Percentiles rank a stretch among this genome's conserved stretches.
These are phyloP conservation scores for Pichia sp. DNA, from an alignment of 1,139 yeast species.

Conservation along the genomic window DNA sequence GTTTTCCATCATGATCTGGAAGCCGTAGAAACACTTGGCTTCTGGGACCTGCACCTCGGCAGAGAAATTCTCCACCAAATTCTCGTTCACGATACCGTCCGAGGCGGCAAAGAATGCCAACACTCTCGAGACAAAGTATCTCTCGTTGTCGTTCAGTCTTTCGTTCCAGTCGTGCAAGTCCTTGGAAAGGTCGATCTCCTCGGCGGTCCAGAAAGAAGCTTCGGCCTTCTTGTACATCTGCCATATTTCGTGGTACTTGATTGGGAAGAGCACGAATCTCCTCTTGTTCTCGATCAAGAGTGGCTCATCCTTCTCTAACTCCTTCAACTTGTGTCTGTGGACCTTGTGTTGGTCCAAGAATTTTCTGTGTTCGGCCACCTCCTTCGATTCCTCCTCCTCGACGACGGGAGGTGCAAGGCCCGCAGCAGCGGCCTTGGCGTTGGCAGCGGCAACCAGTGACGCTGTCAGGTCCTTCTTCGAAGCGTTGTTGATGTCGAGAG, in stretches of 20 bases:
- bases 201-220: slow-evolving; percentile 99
- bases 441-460: slow-evolving; percentile 27
- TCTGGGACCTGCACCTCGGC: slow-evolving; percentile 97
- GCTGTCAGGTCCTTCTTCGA: slow-evolving; percentile 33
- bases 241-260: slow-evolving; percentile 97
- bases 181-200: slow-evolving; percentile 93
- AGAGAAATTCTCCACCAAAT: slow-evolving; percentile 92
- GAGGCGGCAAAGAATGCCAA: slow-evolving; percentile 98
- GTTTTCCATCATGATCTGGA: slow-evolving; percentile 99
- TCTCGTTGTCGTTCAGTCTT: slow-evolving; percentile 79
- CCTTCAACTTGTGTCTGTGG: slow-evolving; percentile 71
- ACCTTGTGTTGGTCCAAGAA: slow-evolving; percentile 59
- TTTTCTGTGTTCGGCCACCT: slow-evolving; percentile 40
- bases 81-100: slow-evolving; percentile 96
- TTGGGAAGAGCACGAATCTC: slow-evolving; percentile 94
- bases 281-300: slow-evolving; percentile 78
- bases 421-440: slow-evolving; percentile 30
- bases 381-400: slow-evolving; percentile 10
- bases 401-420: slow-evolving; percentile 19
- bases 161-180: slow-evolving; percentile 89
- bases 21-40: slow-evolving; percentile 97
- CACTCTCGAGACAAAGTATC: slow-evolving; percentile 84
- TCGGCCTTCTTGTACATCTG: slow-evolving; percentile 98
- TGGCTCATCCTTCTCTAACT: slow-evolving; percentile 83
- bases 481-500: slow-evolving; percentile 34